Percentiles rank a stretch among this genome's conserved stretches.
Evolutionary conservation across 352 stramenopile genomes (phyloP).

Genomic region (Phytophthora niederhauseri): DNA sequence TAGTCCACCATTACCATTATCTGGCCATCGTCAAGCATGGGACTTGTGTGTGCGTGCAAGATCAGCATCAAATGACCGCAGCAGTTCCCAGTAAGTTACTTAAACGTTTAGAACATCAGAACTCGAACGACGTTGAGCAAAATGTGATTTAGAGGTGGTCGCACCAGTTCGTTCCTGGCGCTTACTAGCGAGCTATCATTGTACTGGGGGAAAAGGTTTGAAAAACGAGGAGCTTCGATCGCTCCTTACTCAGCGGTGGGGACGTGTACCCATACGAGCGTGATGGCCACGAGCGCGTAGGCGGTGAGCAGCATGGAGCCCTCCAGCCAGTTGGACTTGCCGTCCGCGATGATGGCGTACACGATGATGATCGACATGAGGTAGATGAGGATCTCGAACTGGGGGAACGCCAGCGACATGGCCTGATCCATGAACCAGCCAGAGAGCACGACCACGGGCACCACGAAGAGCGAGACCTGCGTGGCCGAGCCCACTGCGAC

Average conservation of each 20-base stretch:
- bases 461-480: conserved; percentile 97
- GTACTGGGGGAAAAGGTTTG: conserved; percentile 13
- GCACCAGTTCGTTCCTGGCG: conserved; percentile 33
- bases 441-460: conserved; percentile 94
- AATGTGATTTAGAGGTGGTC: conserved; percentile 23
- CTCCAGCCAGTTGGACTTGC: conserved; percentile 93
- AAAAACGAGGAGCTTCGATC: conserved; percentile 26
- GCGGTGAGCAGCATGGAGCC: conserved; percentile 92
- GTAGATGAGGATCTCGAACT: conserved; percentile 97
- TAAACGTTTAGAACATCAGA: background rate
- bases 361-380: conserved; percentile 97
- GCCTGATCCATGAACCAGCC: conserved; percentile 93
- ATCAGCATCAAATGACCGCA: background rate
- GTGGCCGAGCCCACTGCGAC: conserved; percentile 97
- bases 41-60: too few relatives aligned
- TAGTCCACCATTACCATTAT: too few relatives aligned
- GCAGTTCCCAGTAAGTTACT: background rate
- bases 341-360: conserved; percentile 91
- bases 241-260: conserved; percentile 42
- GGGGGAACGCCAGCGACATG: conserved; percentile 97
- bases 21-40: too few relatives aligned
- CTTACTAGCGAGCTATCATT: conserved; percentile 29
- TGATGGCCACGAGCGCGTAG: conserved; percentile 88
- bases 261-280: conserved; percentile 86
- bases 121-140: background rate